A percentile compares a stretch with the other conserved stretches of the same genome.
These are phyloP conservation scores for Batrachochytrium dendrobatidis DNA, from an alignment of 371 early-diverging fungal genomes.

Conservation along the genomic window DNA sequence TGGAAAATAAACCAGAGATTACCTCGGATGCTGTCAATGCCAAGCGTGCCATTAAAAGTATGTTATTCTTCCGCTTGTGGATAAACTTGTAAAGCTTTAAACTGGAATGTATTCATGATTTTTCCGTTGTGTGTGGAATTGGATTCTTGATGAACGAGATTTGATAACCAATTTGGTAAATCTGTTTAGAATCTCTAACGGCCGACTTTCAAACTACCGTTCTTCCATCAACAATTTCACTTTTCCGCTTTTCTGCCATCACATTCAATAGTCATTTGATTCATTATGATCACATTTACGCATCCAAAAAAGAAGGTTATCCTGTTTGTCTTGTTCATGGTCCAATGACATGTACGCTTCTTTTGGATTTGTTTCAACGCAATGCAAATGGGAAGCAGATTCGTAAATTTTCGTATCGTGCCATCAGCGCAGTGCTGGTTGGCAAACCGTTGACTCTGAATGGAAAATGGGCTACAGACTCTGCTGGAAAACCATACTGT, in stretches of 20 bases:
- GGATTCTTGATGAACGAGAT: no score
- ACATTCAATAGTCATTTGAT: constrained; percentile 81
- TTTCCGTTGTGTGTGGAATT: no score
- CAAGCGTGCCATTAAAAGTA: constrained; percentile 5
- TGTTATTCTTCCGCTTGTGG: not conserved
- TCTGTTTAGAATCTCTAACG: no score
- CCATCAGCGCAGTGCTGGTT: constrained; percentile 58
- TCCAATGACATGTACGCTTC: constrained; percentile 67
- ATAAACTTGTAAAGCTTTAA: no score
- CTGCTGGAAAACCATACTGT: constrained; percentile 24
- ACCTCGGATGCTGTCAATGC: not conserved
- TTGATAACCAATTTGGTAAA: no score
- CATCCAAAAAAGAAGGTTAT: constrained; percentile 63
- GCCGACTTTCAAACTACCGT: constrained; percentile 41
- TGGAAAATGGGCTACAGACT: constrained; percentile 22
- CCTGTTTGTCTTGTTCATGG: constrained; percentile 74
- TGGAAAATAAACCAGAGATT: constrained; percentile 27
- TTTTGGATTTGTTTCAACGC: constrained; percentile 43
- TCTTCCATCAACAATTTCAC: constrained; percentile 55
- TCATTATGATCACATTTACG: constrained; percentile 69
- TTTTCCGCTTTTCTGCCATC: constrained; percentile 80
- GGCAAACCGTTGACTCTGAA: constrained; percentile 40
- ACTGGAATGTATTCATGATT: no score
- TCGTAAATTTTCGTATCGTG: constrained; percentile 58
- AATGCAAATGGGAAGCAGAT: constrained; percentile 6